Conservation (phyloP, 495 filamentous ascomycete species). For the Penicillium argentinense region DNA sequence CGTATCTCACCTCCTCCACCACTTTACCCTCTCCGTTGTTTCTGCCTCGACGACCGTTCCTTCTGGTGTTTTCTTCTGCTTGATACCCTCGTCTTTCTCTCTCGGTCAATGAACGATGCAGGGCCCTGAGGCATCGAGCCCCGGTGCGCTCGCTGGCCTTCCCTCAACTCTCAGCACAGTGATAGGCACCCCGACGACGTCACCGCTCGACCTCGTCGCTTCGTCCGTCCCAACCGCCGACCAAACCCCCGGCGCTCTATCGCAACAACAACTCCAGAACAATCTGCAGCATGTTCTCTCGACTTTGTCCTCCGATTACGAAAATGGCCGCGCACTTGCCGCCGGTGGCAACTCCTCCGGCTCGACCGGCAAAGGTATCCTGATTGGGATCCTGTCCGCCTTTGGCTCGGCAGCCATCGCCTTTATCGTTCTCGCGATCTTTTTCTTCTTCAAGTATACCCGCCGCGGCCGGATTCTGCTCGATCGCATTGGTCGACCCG, state of each 20-base stretch:
- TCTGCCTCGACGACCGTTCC: background rate
- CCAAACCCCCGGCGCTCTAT: conserved; percentile 17
- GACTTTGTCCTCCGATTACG: conserved; percentile 29
- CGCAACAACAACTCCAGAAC: conserved; percentile 26
- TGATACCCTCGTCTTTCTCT: background rate
- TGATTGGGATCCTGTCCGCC: conserved; percentile 95
- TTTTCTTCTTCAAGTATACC: conserved; percentile 95
- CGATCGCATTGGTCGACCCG: conserved; percentile 88
- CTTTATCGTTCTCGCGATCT: conserved; percentile 72
- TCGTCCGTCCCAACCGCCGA: conserved; percentile 6
- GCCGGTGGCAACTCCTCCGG: conserved; percentile 43
- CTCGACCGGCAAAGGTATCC: conserved; percentile 74
- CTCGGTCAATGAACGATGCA: conserved; percentile 48
- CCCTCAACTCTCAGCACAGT: conserved; percentile 37
- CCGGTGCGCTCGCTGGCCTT: conserved; percentile 39
- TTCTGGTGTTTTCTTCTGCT: conserved; percentile 1
- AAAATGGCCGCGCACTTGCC: conserved; percentile 23
- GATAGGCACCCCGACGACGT: conserved; percentile 34
- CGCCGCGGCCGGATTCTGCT: conserved; percentile 85
- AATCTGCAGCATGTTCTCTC: conserved; percentile 34
- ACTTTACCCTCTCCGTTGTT: background rate
- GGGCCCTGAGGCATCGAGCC: conserved; percentile 44
- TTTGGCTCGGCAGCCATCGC: conserved; percentile 90
- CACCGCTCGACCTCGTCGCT: conserved; percentile 29
- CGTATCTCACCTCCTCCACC: conserved; percentile 13